Evolutionary conservation across 495 filamentous ascomycete genomes (phyloP).

Genomic region (Hypoxylon lienhwacheense): DNA sequence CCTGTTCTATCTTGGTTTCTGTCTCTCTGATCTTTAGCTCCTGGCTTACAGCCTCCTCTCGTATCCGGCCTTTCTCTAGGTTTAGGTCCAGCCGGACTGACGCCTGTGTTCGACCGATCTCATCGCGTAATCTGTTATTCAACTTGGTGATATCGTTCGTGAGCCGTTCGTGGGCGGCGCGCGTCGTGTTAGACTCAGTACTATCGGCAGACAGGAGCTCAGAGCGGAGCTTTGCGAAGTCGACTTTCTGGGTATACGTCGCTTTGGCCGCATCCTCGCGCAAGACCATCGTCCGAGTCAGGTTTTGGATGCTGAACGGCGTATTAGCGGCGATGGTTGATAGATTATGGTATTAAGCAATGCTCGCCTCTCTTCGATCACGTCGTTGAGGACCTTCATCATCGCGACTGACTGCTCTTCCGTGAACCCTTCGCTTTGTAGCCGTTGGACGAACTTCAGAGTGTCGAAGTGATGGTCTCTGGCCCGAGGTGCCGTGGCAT

Average conservation of each 20-base stretch:
- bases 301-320: conserved; percentile 77
- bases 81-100: conserved; percentile 90
- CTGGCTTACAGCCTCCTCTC: conserved; percentile 95
- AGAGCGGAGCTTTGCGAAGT: conserved; percentile 97
- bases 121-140: conserved; percentile 83
- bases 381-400: conserved; percentile 96
- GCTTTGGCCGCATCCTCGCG: conserved; percentile 85
- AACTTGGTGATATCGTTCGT: conserved; percentile 94
- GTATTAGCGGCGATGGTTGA: conserved; percentile 8
- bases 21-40: conserved; percentile 99
- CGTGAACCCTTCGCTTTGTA: conserved; percentile 89
- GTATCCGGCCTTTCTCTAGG: conserved; percentile 93
- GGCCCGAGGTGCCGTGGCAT: conserved; percentile 59
- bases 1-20: conserved; percentile 97
- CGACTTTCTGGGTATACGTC: conserved; percentile 97
- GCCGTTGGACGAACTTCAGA: conserved; percentile 89
- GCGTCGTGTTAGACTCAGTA: conserved; percentile 84
- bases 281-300: conserved; percentile 98
- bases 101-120: conserved; percentile 90
- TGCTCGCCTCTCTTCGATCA: conserved; percentile 84
- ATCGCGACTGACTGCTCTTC: conserved; percentile 93
- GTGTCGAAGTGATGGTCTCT: conserved; percentile 98
- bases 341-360: conserved; percentile 1
- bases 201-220: conserved; percentile 90
- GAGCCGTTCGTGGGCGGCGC: conserved; percentile 86